phyloP scores from a whole-genome alignment of 345 rosid genomes.

The Populus ilicifolia region DNA sequence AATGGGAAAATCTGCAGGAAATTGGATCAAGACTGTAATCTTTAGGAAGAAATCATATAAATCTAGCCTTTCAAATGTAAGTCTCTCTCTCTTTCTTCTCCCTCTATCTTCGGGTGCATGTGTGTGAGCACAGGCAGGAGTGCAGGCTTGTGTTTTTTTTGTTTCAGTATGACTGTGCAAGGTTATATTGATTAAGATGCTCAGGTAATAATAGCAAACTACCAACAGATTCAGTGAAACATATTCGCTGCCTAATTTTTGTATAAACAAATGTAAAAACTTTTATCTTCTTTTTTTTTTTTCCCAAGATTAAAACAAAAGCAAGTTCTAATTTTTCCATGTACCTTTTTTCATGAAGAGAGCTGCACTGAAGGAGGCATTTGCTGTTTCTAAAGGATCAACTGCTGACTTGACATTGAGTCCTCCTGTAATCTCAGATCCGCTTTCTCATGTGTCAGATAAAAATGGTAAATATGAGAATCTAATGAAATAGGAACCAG shows the following conservation, averaged over 20 bases:
- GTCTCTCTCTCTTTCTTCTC: not conserved
- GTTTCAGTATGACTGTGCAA: too few relatives aligned
- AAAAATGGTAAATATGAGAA: not conserved
- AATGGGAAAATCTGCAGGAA: slow-evolving; percentile 79
- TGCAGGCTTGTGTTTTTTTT: too few relatives aligned
- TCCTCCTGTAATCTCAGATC: not conserved
- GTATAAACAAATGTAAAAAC: not conserved
- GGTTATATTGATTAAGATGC: too few relatives aligned
- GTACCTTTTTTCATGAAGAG: not conserved
- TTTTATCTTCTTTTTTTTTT: too few relatives aligned
- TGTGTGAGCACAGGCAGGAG: too few relatives aligned
- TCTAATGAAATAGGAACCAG: slow-evolving; percentile 15
- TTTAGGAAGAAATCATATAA: slow-evolving; percentile 68
- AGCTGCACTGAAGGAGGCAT: not conserved
- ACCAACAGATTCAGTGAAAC: not conserved
- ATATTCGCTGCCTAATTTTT: not conserved
- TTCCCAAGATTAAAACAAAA: too few relatives aligned
- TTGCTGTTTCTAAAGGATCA: not conserved
- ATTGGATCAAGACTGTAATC: slow-evolving; percentile 68
- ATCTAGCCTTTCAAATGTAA: slow-evolving; percentile 50
- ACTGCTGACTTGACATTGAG: not conserved
- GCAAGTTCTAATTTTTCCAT: not conserved
- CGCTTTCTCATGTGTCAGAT: not conserved
- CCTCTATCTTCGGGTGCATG: too few relatives aligned
- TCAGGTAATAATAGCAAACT: too few relatives aligned